Evolutionary conservation across 2,329 filamentous ascomycete genomes (phyloP), one percentile per base, ranked within the genome.

Genomic region (Microdochium paspali): DNA sequence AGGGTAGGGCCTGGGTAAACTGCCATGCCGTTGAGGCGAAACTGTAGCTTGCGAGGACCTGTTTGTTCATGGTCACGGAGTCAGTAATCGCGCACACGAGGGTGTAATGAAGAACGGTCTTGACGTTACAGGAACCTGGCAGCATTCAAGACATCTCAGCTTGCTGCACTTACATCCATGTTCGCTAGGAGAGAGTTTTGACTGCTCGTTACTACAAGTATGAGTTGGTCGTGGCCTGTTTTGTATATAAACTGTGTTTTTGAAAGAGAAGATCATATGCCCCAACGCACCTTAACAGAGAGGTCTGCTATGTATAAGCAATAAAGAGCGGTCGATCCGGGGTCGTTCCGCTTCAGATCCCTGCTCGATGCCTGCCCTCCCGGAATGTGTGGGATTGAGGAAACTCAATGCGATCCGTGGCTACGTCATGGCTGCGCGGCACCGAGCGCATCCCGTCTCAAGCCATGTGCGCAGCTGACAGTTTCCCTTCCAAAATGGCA

Each of bases 41-140:
- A 68, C 57, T 79, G 75, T 9, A 67, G 55, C 31, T 68, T 60
- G 18, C 44, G 26, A 32, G 28, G 18, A 43, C 20, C 25, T 43
- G 10, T 30, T 18, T 25, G 24, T 44, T 18, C n/a, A 10, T 10
- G n/a, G n/a, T n/a, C n/a, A n/a, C n/a, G n/a, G n/a, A n/a, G n/a
- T n/a, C n/a, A n/a, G n/a, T n/a, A n/a, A n/a, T n/a, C n/a, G n/a
- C n/a, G n/a, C n/a, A n/a, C n/a, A n/a, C n/a, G n/a, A n/a, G n/a
- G n/a, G n/a, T n/a, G n/a, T n/a, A n/a, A n/a, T n/a, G n/a, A n/a
- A n/a, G n/a, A n/a, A n/a, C n/a, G n/a, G n/a, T n/a, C n/a, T n/a
- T n/a, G n/a, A n/a, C n/a, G n/a, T n/a, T n/a, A n/a, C n/a, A n/a
- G n/a, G n/a, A n/a, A n/a, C n/a, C n/a, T n/a, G n/a, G n/a, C n/a